Conservation (phyloP, 2,329 filamentous ascomycete genomes). For the Blumeriella jaapii region DNA sequence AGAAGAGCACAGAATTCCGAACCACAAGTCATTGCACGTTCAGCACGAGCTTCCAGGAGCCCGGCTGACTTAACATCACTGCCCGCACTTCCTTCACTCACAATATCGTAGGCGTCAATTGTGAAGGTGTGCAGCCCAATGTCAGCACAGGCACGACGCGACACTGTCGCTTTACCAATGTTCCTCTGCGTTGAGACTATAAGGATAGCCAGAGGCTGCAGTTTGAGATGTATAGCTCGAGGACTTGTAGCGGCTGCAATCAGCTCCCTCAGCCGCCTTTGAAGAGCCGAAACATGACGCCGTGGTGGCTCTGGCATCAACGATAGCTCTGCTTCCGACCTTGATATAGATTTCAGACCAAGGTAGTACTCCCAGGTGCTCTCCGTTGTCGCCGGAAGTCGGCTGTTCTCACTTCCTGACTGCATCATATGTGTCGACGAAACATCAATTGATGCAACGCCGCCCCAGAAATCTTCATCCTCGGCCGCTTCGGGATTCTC, state of each 20-base stretch:
- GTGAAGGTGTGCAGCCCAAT: slow-evolving; percentile 82
- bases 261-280: slow-evolving; percentile 67
- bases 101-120: slow-evolving; percentile 86
- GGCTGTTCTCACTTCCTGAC: slow-evolving; percentile 75
- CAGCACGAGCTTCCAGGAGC: slow-evolving; percentile 75
- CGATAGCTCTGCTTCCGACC: slow-evolving; percentile 31
- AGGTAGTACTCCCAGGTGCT: slow-evolving; percentile 88
- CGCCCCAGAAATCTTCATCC: slow-evolving; percentile 68
- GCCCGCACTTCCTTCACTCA: slow-evolving; percentile 80
- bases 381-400: slow-evolving; percentile 62
- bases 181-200: slow-evolving; percentile 85
- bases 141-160: slow-evolving; percentile 67
- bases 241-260: slow-evolving; percentile 82
- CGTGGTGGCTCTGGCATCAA: slow-evolving; percentile 35
- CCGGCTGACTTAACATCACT: slow-evolving; percentile 93
- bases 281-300: slow-evolving; percentile 45
- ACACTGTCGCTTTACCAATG: slow-evolving; percentile 81
- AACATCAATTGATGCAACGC: slow-evolving; percentile 76
- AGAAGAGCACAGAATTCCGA: slow-evolving; percentile 71
- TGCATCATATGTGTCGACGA: slow-evolving; percentile 82
- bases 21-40: slow-evolving; percentile 81
- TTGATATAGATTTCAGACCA: slow-evolving; percentile 57
- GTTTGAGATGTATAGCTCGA: slow-evolving; percentile 72
- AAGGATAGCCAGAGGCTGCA: slow-evolving; percentile 80
- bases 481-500: slow-evolving; percentile 43